Base-by-base conservation (phyloP, 1,139 yeast genomes). In the Pichia sp. region DNA sequence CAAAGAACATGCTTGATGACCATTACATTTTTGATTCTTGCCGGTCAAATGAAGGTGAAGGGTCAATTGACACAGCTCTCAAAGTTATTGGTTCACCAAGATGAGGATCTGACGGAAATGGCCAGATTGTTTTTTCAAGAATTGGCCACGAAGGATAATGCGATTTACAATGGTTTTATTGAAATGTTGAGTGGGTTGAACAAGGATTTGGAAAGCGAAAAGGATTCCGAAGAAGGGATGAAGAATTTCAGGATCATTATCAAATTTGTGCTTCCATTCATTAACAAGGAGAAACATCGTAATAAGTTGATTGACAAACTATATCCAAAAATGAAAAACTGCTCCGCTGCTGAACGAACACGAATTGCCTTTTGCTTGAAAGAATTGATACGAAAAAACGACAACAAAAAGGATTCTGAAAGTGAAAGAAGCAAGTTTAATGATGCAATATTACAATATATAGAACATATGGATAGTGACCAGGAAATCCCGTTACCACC, bases 11-110 rank as follows among this genome's bases (percentile, higher is more conserved):
- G 97, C 67, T 73, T 94, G 54, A 92, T 92, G 95, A 92, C 98
- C 0, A 87, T 94, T 6, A 94, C 98, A 0, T 92, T 92, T 63
- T 74, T 94, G 58, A 94, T 94, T 64, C 75, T 94, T 53, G 98
- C 97, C 0, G 99, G 98, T 0, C 98, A 94, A 66, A 96, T 94
- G 43, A 94, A 94, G 62, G 97, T 92, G 41, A 92, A 92, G 62
- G 98, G 98, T 1, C 97, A 92, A 62, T 69, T 94, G 34, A 87
- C 96, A n/a, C 90, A 94, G 48, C 87, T 94, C 96, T 98, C 98
- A 31, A 87, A 87, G 61, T 85, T 97, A 59, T 73, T 92, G 52
- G 97, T 88, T 56, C 85, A 88, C 57, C 78, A 81, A 6, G 97
- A 94, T 61, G 82, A 81, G 58, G 81, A 92, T 33, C 90, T 94